phyloP scores from a whole-genome alignment of 805 yeast genomes.

The Kazachstania bromeliacearum region DNA sequence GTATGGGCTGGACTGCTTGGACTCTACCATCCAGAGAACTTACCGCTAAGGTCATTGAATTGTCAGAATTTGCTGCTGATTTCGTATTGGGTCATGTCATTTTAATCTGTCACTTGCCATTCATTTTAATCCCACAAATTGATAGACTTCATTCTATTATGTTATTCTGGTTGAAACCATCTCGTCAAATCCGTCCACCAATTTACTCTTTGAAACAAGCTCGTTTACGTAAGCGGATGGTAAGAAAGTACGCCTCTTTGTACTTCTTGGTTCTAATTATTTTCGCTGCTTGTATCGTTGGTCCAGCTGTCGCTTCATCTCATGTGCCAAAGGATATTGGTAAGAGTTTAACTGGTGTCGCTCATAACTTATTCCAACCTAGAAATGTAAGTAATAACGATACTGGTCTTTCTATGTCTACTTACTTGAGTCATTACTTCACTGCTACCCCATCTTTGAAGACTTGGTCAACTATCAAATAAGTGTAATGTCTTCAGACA shows the following conservation, averaged over 20 bases:
- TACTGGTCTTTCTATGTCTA: slow-evolving; percentile 47
- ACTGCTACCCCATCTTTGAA: slow-evolving; percentile 43
- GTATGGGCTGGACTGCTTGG: slow-evolving; percentile 87
- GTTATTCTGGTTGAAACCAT: slow-evolving; percentile 98
- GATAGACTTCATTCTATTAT: slow-evolving; percentile 97
- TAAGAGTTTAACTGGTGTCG: slow-evolving; percentile 30
- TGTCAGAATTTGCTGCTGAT: slow-evolving; percentile 95
- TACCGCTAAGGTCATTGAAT: slow-evolving; percentile 84
- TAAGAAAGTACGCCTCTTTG: slow-evolving; percentile 78
- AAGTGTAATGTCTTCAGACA: slow-evolving; percentile 1
- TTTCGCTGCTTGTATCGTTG: slow-evolving; percentile 70
- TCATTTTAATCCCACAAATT: slow-evolving; percentile 72
- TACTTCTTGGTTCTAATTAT: slow-evolving; percentile 62
- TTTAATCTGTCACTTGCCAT: slow-evolving; percentile 81
- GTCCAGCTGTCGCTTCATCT: slow-evolving; percentile 81
- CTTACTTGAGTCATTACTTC: slow-evolving; percentile 31
- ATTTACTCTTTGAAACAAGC: slow-evolving; percentile 95
- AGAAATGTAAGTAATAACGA: slow-evolving; percentile 74
- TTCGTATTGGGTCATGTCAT: slow-evolving; percentile 86
- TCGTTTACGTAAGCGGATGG: slow-evolving; percentile 94
- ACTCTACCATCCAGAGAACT: slow-evolving; percentile 96
- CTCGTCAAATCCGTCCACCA: slow-evolving; percentile 96
- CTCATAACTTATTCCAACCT: slow-evolving; percentile 81
- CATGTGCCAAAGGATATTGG: slow-evolving; percentile 35
- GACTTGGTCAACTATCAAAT: slow-evolving; percentile 45